Conservation (phyloP, 805 yeast species). For the Pichia nanzhaoensis region DNA sequence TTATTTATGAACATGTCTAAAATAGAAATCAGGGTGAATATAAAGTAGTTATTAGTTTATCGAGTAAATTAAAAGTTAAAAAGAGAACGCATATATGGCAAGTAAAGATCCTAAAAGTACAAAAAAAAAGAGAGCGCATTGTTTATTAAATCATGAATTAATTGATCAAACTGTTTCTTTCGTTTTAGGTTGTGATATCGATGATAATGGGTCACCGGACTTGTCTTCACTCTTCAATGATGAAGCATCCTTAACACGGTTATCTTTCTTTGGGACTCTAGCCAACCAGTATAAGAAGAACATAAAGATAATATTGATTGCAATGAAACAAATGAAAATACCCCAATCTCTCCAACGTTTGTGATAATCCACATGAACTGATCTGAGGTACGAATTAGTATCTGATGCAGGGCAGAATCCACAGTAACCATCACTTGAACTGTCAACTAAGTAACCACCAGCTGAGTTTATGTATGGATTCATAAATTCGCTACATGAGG, state of each 20-base stretch:
- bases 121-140: too few species aligned
- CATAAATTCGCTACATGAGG: conserved; percentile 54
- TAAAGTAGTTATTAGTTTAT: too few species aligned
- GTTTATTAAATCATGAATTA: too few species aligned
- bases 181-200: too few species aligned
- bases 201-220: too few species aligned
- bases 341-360: conserved; percentile 63
- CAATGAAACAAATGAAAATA: conserved; percentile 43
- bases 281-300: conserved; percentile 45
- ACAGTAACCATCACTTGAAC: conserved; percentile 46
- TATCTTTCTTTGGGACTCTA: conserved; percentile 64
- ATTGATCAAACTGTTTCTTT: too few species aligned
- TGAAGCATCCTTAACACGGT: conserved; percentile 27
- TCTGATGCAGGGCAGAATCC: conserved; percentile 48
- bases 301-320: conserved; percentile 33
- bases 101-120: too few species aligned
- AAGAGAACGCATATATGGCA: too few species aligned
- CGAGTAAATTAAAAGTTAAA: too few species aligned
- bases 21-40: too few species aligned
- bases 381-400: conserved; percentile 54
- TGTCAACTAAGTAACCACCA: conserved; percentile 44
- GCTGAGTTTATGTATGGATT: conserved; percentile 28
- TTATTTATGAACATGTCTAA: too few species aligned
- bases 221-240: conserved; percentile 17
- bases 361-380: conserved; percentile 35